phyloP scores from a whole-genome alignment of 352 stramenopile species.

The Globisporangium canariense region DNA sequence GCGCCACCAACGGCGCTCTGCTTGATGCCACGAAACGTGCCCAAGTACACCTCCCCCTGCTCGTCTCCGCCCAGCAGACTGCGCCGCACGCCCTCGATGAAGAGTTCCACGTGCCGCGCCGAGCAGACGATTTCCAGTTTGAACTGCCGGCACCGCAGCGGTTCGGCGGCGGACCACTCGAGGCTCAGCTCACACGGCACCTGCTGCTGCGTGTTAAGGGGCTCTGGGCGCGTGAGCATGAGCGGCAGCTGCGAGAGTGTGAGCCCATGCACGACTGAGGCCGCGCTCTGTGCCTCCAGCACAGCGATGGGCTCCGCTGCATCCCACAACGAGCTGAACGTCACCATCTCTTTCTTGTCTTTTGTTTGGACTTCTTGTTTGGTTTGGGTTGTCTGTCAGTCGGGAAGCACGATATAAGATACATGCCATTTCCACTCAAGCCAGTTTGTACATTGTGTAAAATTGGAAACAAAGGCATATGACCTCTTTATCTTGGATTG shows the following conservation, averaged over 20 bases:
- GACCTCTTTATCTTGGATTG: background rate
- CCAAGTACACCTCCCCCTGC: constrained; percentile 63
- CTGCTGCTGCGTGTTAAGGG: background rate
- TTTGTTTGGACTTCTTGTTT: too few relatives aligned
- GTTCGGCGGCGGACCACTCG: constrained; percentile 24
- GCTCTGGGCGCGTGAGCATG: constrained; percentile 16
- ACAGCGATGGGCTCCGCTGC: background rate
- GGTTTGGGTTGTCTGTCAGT: background rate
- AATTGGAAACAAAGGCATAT: background rate
- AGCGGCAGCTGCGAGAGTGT: constrained; percentile 22
- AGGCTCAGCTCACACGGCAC: constrained; percentile 42
- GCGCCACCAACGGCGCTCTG: background rate
- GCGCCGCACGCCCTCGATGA: constrained; percentile 42
- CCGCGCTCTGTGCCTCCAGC: constrained; percentile 1
- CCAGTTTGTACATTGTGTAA: too few relatives aligned
- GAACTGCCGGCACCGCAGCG: constrained; percentile 44
- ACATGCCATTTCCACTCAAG: too few relatives aligned
- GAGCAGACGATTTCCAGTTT: constrained; percentile 53
- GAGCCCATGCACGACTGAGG: background rate
- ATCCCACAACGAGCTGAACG: constrained; percentile 6
- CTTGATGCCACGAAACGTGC: constrained; percentile 52
- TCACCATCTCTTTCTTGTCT: background rate
- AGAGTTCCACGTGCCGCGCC: constrained; percentile 68
- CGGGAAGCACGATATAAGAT: background rate
- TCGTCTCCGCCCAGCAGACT: constrained; percentile 63